These are phyloP conservation scores for Oldenlandia corymbosa DNA, from an alignment of 257 asterid genomes.

Conservation along the genomic window DNA sequence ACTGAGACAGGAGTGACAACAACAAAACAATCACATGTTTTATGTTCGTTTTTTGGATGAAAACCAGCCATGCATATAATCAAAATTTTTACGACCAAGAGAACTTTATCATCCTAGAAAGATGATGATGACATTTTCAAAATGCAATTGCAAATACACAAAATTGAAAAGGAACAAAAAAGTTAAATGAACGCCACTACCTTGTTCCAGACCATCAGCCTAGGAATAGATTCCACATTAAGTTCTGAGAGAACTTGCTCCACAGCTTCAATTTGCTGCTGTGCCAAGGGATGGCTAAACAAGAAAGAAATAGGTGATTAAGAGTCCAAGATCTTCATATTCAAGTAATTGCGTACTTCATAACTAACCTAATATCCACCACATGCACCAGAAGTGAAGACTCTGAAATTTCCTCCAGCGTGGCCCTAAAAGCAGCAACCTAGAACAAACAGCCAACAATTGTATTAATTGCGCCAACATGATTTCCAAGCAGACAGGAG, in stretches of 20 bases:
- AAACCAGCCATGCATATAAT: too few species aligned
- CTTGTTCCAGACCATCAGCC: conserved; percentile 91
- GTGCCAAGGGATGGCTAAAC: conserved; percentile 87
- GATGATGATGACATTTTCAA: not conserved
- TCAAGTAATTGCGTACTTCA: conserved; percentile 5
- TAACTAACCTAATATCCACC: conserved; percentile 76
- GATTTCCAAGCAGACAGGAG: conserved; percentile 8
- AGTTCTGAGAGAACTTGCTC: conserved; percentile 90
- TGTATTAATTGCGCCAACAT: not conserved
- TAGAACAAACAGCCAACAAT: conserved; percentile 26
- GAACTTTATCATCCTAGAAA: too few species aligned
- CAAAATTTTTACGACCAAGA: not conserved
- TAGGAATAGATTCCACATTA: conserved; percentile 70
- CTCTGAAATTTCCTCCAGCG: conserved; percentile 88
- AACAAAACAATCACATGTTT: not conserved
- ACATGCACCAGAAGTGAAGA: conserved; percentile 93
- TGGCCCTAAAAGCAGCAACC: conserved; percentile 99
- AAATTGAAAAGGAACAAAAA: not conserved
- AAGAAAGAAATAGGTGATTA: conserved; percentile 29
- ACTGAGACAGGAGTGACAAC: not conserved
- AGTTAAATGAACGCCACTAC: conserved; percentile 23
- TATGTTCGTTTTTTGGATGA: too few species aligned
- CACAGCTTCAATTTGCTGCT: conserved; percentile 89
- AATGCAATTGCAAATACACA: not conserved
- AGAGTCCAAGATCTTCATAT: conserved; percentile 20